Base-by-base conservation (phyloP, 371 early-diverging fungal species). In the Mortierella sp. region DNA sequence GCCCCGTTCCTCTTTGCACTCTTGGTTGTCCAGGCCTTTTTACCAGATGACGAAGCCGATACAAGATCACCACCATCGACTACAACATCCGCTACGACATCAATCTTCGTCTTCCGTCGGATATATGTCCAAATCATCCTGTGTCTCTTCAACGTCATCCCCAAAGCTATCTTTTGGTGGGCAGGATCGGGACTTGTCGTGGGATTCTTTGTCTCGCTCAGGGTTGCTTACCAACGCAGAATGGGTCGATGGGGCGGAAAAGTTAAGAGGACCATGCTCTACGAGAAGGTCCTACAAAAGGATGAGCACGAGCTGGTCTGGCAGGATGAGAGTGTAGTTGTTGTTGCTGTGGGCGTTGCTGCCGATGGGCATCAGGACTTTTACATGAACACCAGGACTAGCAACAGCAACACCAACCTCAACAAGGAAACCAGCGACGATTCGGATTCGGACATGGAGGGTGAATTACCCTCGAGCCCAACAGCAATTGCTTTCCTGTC, bases 91-190 rank as follows among this genome's bases (percentile, higher is more conserved):
- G 5, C 42, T 21, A 31, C 65, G 8, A 21, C 65, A 34, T 34
- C 65, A 19, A 34, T 63, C 75, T 63, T 89, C 54, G 91, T 83
- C n/a, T 80, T 92, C 26, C 91, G 88, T 58, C 90, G 92, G 81
- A 89, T 91, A 19, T 81, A 88, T 3, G 71, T 93, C 21, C 93
- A 92, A 45, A 38, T 91, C 16, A 76, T 89, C 65, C 90, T 93
- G 88, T 91, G 90, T 57, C 88, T 93, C 34, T 82, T 92, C 74
- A 93, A 93, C 72, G 92, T 90, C 68, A 80, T 90, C 26, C 87
- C 82, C 34, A 90, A 90, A 68, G 91, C 91, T 26, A 90, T 91
- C 57, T 78, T 91, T 24, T 93, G 93, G 93, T 93, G 92, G 93
- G 90, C 92, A 19, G 50, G 90, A 68, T 89, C 89, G 14, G 92